These are phyloP conservation scores for Blastocystis sp. DNA, from an alignment of 352 stramenopile genomes.

Conservation along the genomic window DNA sequence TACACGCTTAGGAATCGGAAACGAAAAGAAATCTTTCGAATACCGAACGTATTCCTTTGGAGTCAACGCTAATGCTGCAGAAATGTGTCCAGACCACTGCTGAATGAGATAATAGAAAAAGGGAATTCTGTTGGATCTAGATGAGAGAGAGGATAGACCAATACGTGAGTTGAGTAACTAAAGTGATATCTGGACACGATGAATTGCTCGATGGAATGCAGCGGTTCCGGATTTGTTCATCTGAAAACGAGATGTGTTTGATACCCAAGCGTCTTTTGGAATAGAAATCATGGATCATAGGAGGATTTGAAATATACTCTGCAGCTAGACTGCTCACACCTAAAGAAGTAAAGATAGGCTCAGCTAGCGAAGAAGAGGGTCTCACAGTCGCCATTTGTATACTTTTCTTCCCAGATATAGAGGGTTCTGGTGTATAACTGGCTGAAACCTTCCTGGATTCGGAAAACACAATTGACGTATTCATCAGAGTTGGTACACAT, in stretches of 20 bases:
- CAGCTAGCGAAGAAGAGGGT: too few species aligned
- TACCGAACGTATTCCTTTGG: neutral
- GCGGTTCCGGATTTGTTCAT: neutral
- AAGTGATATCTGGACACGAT: neutral
- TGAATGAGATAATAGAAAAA: neutral
- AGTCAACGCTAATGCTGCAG: neutral
- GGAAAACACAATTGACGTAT: too few species aligned
- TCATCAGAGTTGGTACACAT: too few species aligned
- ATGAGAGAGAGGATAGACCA: neutral
- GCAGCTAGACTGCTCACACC: too few species aligned
- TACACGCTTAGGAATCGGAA: neutral
- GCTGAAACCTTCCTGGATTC: too few species aligned
- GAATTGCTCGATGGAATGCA: neutral
- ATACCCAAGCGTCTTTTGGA: neutral
- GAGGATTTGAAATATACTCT: neutral
- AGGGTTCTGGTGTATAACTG: too few species aligned
- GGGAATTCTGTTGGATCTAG: neutral
- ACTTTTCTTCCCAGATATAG: too few species aligned
- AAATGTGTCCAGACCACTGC: neutral
- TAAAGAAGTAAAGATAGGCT: too few species aligned
- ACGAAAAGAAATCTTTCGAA: neutral
- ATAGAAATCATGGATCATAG: neutral
- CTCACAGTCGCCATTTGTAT: too few species aligned
- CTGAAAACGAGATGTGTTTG: neutral
- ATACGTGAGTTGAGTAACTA: conserved; percentile 28